Evolutionary conservation across 306 rosid genomes (phyloP), one percentile per base, ranked within the genome.

Genomic region (Lathyrus tuberosus): DNA sequence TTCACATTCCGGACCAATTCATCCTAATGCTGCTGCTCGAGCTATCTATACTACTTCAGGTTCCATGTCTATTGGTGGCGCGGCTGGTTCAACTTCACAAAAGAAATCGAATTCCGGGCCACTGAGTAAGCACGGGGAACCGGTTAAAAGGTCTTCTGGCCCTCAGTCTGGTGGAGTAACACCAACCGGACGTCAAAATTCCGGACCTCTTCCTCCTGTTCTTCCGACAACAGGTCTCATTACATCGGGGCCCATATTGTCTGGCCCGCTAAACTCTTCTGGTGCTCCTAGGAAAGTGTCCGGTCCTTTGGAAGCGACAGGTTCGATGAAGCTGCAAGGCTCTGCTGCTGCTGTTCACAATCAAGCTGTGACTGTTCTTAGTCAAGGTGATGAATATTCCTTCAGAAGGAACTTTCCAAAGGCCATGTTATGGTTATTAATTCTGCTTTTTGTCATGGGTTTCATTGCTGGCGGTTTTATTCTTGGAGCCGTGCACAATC

Each of bases 391-490:
- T 71, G 89, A 86, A 40, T 94, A 82, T 74, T 91, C 97, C 65
- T 94, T 94, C 77, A 86, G 83, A 77, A 87, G 82, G 83, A 94
- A 91, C 70, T 87, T 94, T 71, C 95, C 99, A 10, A 94, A 84
- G 85, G 81, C 91, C 20, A 76, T 94, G 64, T 74, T 91, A 46
- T 94, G 99, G 99, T 86, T 86, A 62, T 87, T 94, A 80, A 69
- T 91, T 84, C 88, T 94, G 81, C 88, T 91, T 46, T 94, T 94
- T 71, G 89, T 89, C 75, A 94, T 94, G 97, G 97, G 99, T 68
- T 91, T 94, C 85, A 94, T 94, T 66, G 97, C 99, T 70, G 99
- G 99, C 64, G 96, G 97, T 78, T 94, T 94, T 82, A 94, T 94
- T 80, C 91, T 91, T 69, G 97, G 96, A 84, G 99, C 97, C 0